Evolutionary conservation across 352 stramenopile genomes (phyloP).

Genomic region (Pythium sp.): DNA sequence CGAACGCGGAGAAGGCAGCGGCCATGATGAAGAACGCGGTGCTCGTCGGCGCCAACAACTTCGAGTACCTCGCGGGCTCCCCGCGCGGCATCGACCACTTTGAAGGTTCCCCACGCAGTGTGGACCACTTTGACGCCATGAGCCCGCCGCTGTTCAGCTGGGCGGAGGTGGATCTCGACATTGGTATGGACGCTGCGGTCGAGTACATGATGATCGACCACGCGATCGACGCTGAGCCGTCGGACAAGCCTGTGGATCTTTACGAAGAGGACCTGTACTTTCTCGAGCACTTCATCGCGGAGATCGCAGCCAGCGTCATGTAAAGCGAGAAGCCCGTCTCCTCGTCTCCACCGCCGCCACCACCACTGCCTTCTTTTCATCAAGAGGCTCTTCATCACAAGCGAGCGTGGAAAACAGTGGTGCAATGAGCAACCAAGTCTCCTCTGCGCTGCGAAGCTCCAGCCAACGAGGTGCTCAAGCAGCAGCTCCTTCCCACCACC

Average conservation of each 20-base stretch:
- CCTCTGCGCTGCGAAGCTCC: background rate
- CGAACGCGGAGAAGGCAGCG: slow-evolving; percentile 13
- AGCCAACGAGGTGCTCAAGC: background rate
- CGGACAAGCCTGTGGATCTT: slow-evolving; percentile 66
- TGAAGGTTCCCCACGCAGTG: slow-evolving; percentile 34
- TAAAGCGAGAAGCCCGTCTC: slow-evolving; percentile 10
- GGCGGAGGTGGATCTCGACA: slow-evolving; percentile 72
- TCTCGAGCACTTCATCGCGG: slow-evolving; percentile 76
- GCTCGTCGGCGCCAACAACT: background rate
- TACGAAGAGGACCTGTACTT: slow-evolving; percentile 82
- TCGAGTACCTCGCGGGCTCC: slow-evolving; percentile 4
- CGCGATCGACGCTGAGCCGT: slow-evolving; percentile 74
- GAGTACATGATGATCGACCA: slow-evolving; percentile 80
- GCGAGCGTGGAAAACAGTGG: background rate
- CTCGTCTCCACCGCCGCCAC: too few species aligned
- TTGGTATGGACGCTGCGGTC: slow-evolving; percentile 63
- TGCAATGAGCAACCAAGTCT: background rate
- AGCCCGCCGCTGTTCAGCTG: slow-evolving; percentile 50
- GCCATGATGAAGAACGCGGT: slow-evolving; percentile 22
- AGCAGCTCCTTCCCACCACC: background rate
- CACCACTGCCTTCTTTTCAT: background rate
- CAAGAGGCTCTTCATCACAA: background rate
- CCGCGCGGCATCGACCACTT: slow-evolving; percentile 59
- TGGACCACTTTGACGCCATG: slow-evolving; percentile 40
- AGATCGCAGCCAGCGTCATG: slow-evolving; percentile 52